Conservation (phyloP, 2,329 filamentous ascomycete genomes). For the Chrysosphaeria jannelii region DNA sequence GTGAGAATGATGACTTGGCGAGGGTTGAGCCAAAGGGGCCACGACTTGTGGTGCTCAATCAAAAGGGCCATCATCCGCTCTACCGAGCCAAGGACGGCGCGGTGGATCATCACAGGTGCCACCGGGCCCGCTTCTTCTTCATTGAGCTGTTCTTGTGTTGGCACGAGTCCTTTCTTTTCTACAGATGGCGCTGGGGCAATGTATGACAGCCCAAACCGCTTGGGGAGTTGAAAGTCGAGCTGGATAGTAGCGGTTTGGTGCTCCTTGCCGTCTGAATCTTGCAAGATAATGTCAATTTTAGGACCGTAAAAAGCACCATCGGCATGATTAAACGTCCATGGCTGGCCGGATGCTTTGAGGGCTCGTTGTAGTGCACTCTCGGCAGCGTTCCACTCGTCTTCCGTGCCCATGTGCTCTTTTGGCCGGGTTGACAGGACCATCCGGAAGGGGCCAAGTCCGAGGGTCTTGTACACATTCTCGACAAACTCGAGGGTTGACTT, state of each 20-base stretch:
- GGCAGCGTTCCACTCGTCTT: constrained; percentile 35
- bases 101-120: constrained; percentile 53
- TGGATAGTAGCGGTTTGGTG: constrained; percentile 77
- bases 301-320: constrained; percentile 80
- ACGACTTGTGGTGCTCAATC: constrained; percentile 58
- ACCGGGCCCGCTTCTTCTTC: constrained; percentile 25
- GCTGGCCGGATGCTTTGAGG: constrained; percentile 28
- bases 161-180: constrained; percentile 16
- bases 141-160: constrained; percentile 11
- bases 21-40: constrained; percentile 74
- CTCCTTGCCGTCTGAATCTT: constrained; percentile 54
- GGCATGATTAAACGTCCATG: constrained; percentile 48
- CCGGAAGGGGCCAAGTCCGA: constrained; percentile 42
- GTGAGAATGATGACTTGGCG: constrained; percentile 47
- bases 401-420: constrained; percentile 34
- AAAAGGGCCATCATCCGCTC: constrained; percentile 63
- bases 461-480: constrained; percentile 35
- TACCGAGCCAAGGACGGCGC: constrained; percentile 57
- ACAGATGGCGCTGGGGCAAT: constrained; percentile 33
- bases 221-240: constrained; percentile 68
- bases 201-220: constrained; percentile 52
- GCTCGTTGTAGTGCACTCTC: constrained; percentile 34
- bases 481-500: constrained; percentile 45
- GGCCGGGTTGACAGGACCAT: constrained; percentile 56
- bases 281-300: constrained; percentile 67